Evolutionary conservation across 1,284 basidiomycete genomes (phyloP).

Genomic region (Cryptococcus sp.): DNA sequence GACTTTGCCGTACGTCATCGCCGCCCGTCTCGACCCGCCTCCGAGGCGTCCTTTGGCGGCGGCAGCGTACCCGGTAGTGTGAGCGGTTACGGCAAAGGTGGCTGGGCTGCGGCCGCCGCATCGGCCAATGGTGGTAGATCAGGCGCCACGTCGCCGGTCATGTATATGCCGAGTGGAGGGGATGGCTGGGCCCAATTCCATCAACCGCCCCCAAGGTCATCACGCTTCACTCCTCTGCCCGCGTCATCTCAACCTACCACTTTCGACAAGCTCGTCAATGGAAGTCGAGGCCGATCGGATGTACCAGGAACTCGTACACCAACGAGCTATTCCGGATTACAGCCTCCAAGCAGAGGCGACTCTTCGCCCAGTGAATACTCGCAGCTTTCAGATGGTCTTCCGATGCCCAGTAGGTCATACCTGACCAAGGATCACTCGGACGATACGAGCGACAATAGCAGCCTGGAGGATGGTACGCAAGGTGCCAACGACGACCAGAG

Average conservation of each 20-base stretch:
- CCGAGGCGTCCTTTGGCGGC: constrained; percentile 29
- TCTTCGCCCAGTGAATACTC: constrained; percentile 39
- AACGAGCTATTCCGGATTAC: not conserved
- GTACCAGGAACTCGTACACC: not conserved
- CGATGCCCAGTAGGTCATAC: constrained; percentile 36
- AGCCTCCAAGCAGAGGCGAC: not conserved
- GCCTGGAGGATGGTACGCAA: not conserved
- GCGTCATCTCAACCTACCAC: constrained; percentile 27
- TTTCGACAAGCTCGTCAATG: constrained; percentile 33
- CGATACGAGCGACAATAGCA: constrained; percentile 14
- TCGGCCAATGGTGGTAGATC: constrained; percentile 13
- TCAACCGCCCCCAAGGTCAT: constrained; percentile 33
- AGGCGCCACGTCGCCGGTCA: constrained; percentile 32
- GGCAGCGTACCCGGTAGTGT: constrained; percentile 24
- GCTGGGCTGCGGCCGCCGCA: constrained; percentile 45
- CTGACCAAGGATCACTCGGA: constrained; percentile 9
- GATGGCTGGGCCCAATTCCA: constrained; percentile 48
- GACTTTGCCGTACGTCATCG: constrained; percentile 24
- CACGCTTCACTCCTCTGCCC: constrained; percentile 43
- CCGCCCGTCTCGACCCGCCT: constrained; percentile 17
- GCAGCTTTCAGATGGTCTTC: constrained; percentile 27
- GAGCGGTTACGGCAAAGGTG: constrained; percentile 45
- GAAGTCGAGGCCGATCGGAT: not conserved
- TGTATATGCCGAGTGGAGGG: constrained; percentile 42
- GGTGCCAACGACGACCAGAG: not conserved